Evolutionary conservation across 345 rosid genomes (phyloP), one percentile per base, ranked within the genome.

Genomic region (Lenwebbia sp.): DNA sequence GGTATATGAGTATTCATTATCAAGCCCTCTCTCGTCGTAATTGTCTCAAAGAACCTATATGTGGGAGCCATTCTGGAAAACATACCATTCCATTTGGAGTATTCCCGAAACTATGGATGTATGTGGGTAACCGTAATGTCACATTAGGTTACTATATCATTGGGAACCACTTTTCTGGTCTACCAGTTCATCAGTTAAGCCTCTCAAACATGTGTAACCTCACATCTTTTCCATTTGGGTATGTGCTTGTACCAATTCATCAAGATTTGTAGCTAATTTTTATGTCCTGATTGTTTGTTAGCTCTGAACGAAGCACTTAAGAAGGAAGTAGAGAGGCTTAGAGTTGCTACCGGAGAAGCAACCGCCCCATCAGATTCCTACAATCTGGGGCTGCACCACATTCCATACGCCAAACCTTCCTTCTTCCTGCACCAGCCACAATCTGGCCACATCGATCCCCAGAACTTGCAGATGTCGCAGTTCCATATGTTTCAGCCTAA

Each of bases 251-350:
- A 10, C 40, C 81, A 37, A 19, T 70, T 70, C 76, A 65, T 65
- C 41, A 65, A 30, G 26, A 37, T 70, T 70, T 37, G 40, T 37
- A 37, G 81, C 81, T 70, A 70, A 70, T 19, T 37, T 37, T 2
- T 37, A 44, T 37, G 81, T 70, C 47, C 47, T 70, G 26, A 33
- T 70, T 37, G 26, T 53, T 49, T 30, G 75, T 53, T 92, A 97
- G 98, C 98, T 85, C 89, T 97, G 87, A 97, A 95, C 44, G 99
- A 96, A n/a, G 94, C 97, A 21, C 92, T 97, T 85, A 96, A 94
- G 93, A 97, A 96, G 90, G 99, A 97, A 93, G 96, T 97, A 3
- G 96, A 95, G 89, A 95, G 99, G 92, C 94, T 96, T 33, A 96
- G 94, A 87, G 82, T 93, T 41, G 94, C 94, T 44, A 97, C 98